These are phyloP conservation scores for Friedmanniomyces simplex DNA, from an alignment of 495 filamentous ascomycete species.

Conservation along the genomic window DNA sequence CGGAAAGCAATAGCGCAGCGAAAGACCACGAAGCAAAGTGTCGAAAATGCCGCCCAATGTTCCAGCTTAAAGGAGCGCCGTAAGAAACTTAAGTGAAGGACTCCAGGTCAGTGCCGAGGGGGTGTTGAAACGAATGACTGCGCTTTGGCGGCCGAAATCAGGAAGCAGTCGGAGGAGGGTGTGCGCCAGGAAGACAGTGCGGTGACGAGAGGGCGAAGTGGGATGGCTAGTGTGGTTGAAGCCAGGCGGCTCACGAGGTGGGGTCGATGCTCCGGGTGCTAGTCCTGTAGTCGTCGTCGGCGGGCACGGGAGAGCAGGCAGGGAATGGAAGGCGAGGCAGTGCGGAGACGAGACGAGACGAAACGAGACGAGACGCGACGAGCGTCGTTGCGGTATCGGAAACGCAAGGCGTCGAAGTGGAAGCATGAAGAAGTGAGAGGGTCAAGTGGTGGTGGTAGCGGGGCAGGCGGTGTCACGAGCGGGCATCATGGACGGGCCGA, in stretches of 20 bases:
- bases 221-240: constrained; percentile 3
- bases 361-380: too few relatives aligned
- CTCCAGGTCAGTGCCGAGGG: constrained; percentile 1
- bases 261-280: neutral
- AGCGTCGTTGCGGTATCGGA: constrained; percentile 1
- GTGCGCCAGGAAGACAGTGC: constrained; percentile 1
- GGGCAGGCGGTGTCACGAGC: constrained; percentile 11
- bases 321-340: too few relatives aligned
- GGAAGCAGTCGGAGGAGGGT: neutral
- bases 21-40: neutral
- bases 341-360: too few relatives aligned
- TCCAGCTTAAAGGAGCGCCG: neutral
- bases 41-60: constrained; percentile 4
- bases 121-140: constrained; percentile 5
- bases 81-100: neutral
- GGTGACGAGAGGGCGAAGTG: constrained; percentile 6
- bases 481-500: neutral
- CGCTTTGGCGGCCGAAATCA: constrained; percentile 7
- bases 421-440: neutral
- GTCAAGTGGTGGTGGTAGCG: too few relatives aligned
- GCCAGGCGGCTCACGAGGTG: neutral
- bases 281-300: neutral
- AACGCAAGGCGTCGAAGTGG: constrained; percentile 15
- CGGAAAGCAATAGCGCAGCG: neutral
- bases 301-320: neutral